Evolutionary conservation across 495 filamentous ascomycete genomes (phyloP).

Genomic region (Penicillium atrosanguineum): DNA sequence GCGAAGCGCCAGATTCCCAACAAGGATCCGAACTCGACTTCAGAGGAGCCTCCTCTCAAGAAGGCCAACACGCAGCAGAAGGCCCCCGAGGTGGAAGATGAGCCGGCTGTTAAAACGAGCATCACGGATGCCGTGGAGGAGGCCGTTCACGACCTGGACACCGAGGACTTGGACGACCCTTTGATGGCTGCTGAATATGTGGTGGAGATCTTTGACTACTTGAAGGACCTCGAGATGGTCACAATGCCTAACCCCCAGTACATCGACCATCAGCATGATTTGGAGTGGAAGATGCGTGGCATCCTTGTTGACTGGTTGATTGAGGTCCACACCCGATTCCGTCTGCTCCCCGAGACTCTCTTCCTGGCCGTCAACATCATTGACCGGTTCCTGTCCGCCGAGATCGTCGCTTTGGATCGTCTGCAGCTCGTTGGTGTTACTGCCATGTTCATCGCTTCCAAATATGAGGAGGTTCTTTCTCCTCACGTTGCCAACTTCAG

Average conservation of each 20-base stretch:
- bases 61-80: constrained; percentile 53
- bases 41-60: constrained; percentile 54
- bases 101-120: not conserved
- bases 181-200: constrained; percentile 98
- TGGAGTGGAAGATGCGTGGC: constrained; percentile 98
- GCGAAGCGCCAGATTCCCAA: constrained; percentile 1
- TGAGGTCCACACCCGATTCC: constrained; percentile 96
- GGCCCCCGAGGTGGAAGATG: constrained; percentile 15
- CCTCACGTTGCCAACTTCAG: constrained; percentile 96
- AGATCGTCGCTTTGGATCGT: constrained; percentile 91
- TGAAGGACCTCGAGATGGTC: constrained; percentile 77
- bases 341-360: constrained; percentile 93
- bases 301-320: constrained; percentile 98
- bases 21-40: constrained; percentile 61
- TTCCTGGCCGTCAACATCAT: constrained; percentile 98
- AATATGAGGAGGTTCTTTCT: constrained; percentile 97
- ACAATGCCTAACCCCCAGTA: constrained; percentile 90
- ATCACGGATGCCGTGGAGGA: constrained; percentile 12
- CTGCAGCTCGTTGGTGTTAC: constrained; percentile 95
- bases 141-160: constrained; percentile 61
- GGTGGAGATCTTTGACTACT: constrained; percentile 94
- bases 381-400: constrained; percentile 91
- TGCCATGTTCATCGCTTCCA: constrained; percentile 98
- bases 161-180: constrained; percentile 86
- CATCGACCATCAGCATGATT: constrained; percentile 87